These are phyloP conservation scores for Cyberlindnera saturnus DNA, from an alignment of 805 yeast species.

Conservation along the genomic window DNA sequence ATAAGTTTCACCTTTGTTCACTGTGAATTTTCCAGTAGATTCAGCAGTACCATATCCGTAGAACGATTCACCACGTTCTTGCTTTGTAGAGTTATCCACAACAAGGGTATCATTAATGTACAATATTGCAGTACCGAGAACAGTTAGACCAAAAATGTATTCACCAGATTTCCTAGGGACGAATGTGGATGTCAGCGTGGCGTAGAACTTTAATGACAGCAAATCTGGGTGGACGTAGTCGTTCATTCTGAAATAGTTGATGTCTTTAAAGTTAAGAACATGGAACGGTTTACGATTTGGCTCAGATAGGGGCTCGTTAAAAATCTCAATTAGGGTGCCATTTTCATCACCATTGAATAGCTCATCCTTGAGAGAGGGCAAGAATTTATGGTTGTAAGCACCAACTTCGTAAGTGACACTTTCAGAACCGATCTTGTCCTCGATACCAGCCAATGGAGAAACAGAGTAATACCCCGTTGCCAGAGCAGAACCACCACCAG, in stretches of 20 bases:
- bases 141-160: slow-evolving; percentile 47
- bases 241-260: slow-evolving; percentile 20
- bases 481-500: slow-evolving; percentile 63
- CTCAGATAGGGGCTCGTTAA: slow-evolving; percentile 14
- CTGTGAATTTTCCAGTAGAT: slow-evolving; percentile 28
- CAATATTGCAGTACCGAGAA: slow-evolving; percentile 48
- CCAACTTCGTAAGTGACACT: slow-evolving; percentile 27
- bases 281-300: slow-evolving; percentile 25
- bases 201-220: slow-evolving; percentile 31
- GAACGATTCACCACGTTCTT: slow-evolving; percentile 43
- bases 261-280: slow-evolving; percentile 14
- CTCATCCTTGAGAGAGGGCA: slow-evolving; percentile 25
- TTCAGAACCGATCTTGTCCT: slow-evolving; percentile 18
- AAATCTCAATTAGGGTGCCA: slow-evolving; percentile 23
- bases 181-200: slow-evolving; percentile 37
- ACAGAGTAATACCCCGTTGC: slow-evolving; percentile 41
- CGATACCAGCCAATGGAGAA: slow-evolving; percentile 43
- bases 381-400: slow-evolving; percentile 27
- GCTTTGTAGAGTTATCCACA: slow-evolving; percentile 49
- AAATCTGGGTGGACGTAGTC: slow-evolving; percentile 19
- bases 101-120: slow-evolving; percentile 45
- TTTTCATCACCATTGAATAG: slow-evolving; percentile 7
- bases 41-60: slow-evolving; percentile 50
- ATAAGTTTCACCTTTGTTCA: slow-evolving; percentile 39
- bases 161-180: slow-evolving; percentile 39